A percentile compares a stretch with the other conserved stretches of the same genome.
Conservation (phyloP, 2,329 filamentous ascomycete species). For the Penicillium sp. region DNA sequence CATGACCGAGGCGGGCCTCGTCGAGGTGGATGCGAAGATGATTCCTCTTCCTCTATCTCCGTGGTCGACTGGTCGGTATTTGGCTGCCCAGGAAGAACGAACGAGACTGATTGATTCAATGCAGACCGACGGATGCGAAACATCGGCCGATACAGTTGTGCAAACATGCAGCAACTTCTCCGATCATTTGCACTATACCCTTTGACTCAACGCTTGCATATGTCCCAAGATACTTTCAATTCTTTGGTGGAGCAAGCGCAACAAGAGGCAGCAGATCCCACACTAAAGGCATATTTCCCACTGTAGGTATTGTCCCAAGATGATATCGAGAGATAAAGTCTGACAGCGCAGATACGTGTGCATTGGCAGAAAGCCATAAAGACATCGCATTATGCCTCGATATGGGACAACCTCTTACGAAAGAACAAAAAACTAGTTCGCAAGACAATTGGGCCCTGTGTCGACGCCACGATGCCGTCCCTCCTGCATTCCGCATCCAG, state of each 20-base stretch:
- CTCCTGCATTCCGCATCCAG: background rate
- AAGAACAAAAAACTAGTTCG: background rate
- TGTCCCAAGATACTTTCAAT: slow-evolving; percentile 39
- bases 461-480: background rate
- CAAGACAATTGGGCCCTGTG: background rate
- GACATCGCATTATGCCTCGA: background rate
- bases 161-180: slow-evolving; percentile 38
- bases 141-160: slow-evolving; percentile 41
- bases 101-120: slow-evolving; percentile 24
- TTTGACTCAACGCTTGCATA: slow-evolving; percentile 41
- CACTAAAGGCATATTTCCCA: slow-evolving; percentile 45
- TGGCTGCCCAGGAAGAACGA: background rate
- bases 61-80: slow-evolving; percentile 62
- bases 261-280: slow-evolving; percentile 35
- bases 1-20: slow-evolving; percentile 63
- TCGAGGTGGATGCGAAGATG: slow-evolving; percentile 63
- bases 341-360: slow-evolving; percentile 40
- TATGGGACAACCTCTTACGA: background rate
- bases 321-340: background rate
- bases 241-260: slow-evolving; percentile 36
- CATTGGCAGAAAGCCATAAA: slow-evolving; percentile 39
- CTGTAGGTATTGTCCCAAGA: slow-evolving; percentile 32
- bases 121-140: slow-evolving; percentile 42
- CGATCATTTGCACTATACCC: slow-evolving; percentile 43
- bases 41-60: slow-evolving; percentile 66